These are phyloP conservation scores for Leishmania mexicana DNA, from an alignment of 208 protist genomes.

Conservation along the genomic window DNA sequence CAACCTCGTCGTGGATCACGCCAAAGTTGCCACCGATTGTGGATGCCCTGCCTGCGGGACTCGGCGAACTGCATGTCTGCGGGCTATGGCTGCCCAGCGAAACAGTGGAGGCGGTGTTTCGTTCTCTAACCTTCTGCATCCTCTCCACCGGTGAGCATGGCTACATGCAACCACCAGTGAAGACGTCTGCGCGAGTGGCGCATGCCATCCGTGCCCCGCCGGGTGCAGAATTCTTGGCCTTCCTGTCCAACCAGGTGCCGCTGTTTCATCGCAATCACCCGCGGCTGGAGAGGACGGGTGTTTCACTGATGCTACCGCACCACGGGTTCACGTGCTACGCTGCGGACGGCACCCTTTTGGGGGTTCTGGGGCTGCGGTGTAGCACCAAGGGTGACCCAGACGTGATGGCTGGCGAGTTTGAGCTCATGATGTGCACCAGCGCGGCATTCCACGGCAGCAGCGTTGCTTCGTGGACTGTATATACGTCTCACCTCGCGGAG, in stretches of 20 bases:
- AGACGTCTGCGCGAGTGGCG: slow-evolving; percentile 19
- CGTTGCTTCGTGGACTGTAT: slow-evolving; percentile 21
- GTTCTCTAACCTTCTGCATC: slow-evolving; percentile 74
- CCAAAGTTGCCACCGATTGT: slow-evolving; percentile 3
- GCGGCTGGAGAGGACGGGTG: not conserved
- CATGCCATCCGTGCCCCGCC: slow-evolving; percentile 35
- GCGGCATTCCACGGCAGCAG: slow-evolving; percentile 17
- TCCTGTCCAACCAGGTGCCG: slow-evolving; percentile 65
- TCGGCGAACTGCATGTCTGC: slow-evolving; percentile 32
- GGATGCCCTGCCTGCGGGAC: not conserved
- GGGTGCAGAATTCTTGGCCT: slow-evolving; percentile 47
- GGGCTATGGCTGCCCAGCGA: slow-evolving; percentile 42
- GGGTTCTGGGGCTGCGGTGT: slow-evolving; percentile 59
- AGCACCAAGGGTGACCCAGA: slow-evolving; percentile 24
- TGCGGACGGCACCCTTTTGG: slow-evolving; percentile 36
- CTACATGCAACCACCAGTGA: slow-evolving; percentile 46
- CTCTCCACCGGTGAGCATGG: slow-evolving; percentile 67
- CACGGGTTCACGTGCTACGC: slow-evolving; percentile 79
- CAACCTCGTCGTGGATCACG: not conserved
- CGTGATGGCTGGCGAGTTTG: slow-evolving; percentile 36
- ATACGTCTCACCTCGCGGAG: slow-evolving; percentile 36
- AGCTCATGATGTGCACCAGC: slow-evolving; percentile 22
- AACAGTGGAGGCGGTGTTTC: slow-evolving; percentile 55
- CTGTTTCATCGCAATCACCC: slow-evolving; percentile 69
- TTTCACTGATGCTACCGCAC: slow-evolving; percentile 52